phyloP scores from a whole-genome alignment of 1,139 yeast species.

The Taphrina communis region DNA sequence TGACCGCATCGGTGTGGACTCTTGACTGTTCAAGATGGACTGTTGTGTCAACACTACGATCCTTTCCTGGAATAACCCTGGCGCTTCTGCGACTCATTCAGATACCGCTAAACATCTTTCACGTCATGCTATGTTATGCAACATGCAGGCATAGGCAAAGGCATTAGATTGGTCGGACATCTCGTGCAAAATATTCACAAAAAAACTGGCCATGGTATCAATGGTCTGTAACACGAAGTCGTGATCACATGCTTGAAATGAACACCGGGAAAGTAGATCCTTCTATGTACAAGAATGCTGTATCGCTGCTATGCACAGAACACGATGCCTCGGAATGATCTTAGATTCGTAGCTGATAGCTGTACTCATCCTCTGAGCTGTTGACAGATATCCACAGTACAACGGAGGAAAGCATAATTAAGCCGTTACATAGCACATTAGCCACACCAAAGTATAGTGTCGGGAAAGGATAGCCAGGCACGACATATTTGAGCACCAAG shows the following conservation, averaged over 20 bases:
- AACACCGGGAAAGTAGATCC: not conserved
- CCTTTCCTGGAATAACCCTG: not conserved
- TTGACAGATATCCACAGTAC: constrained; percentile 41
- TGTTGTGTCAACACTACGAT: not conserved
- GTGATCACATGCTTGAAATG: not conserved
- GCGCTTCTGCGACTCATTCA: constrained; percentile 13
- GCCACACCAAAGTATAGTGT: constrained; percentile 94
- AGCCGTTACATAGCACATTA: constrained; percentile 78
- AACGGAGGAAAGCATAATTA: constrained; percentile 63
- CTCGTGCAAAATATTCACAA: no score
- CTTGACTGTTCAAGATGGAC: no score
- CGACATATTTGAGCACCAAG: constrained; percentile 77
- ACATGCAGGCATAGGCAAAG: no score
- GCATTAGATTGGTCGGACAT: no score
- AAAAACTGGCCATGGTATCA: no score
- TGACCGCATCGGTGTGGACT: not conserved
- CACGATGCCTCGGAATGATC: not conserved
- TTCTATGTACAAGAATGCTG: constrained; percentile 1
- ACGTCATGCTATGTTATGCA: no score
- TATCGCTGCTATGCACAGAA: constrained; percentile 4
- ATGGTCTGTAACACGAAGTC: not conserved
- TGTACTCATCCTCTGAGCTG: constrained; percentile 41
- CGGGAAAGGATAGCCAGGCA: constrained; percentile 80
- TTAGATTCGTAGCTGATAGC: constrained; percentile 40
- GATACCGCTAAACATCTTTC: not conserved